Base-by-base conservation (phyloP, 1,139 yeast species). In the Zygosaccharomyces sapae region DNA sequence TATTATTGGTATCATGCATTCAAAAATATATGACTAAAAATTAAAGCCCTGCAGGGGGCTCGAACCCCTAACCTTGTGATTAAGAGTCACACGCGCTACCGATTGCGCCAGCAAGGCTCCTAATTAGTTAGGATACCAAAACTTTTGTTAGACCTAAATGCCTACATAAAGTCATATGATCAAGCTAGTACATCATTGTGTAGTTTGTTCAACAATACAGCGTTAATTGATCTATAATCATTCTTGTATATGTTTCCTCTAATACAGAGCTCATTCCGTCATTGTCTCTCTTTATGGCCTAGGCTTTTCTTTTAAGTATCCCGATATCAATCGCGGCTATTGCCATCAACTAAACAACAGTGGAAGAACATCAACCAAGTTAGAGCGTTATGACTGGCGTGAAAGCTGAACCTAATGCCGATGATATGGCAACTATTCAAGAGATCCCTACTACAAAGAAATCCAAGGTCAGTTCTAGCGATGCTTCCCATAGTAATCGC, bases 11-110 rank as follows among this genome's bases (percentile, higher is more conserved):
- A 16, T 16, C 16, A 16, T 16, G 16, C 16, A 16, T 16, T 16
- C 16, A 16, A 16, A 16, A 16, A 16, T 16, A 16, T 16, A 16
- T 16, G 16, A 16, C 16, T 16, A 16, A 16, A 16, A 16, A 16
- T 16, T 16, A 16, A 51, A 65, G 71, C 71, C 71, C 71, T 63
- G 69, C 68, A 69, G 69, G 72, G 71, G 72, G 72, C 68, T 68
- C 71, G 71, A 69, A 68, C 71, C 71, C 71, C 69, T 68, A 68
- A 66, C 71, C 71, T 67, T 67, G 63, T 66, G 71, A 68, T 68
- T 69, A 69, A 69, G 72, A 69, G 72, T 69, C 72, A 66, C 63
- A 67, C 70, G 72, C 72, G 71, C 72, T 69, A 69, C 72, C 72
- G 72, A 69, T 69, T 69, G 72, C 71, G 72, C 72, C 71, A 69